phyloP scores from a whole-genome alignment of 2,329 filamentous ascomycete genomes.

The Tolypocladium ovalisporum region DNA sequence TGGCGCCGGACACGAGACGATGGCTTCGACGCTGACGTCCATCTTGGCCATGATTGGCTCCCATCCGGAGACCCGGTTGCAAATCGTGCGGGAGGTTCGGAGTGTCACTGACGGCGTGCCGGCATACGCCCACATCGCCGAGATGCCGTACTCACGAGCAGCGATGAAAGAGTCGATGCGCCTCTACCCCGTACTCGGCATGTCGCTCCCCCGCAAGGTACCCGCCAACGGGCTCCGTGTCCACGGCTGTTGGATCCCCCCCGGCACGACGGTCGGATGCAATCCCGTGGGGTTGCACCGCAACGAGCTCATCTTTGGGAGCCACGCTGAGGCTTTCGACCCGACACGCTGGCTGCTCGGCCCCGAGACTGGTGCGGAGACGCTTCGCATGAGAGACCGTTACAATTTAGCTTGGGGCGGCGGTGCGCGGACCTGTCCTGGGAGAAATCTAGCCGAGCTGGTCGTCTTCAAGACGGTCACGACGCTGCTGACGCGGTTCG shows the following conservation, averaged over 20 bases:
- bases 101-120: constrained; percentile 2
- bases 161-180: constrained; percentile 40
- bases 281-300: constrained; percentile 39
- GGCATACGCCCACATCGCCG: constrained; percentile 11
- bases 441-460: constrained; percentile 38
- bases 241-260: constrained; percentile 28
- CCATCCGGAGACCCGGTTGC: constrained; percentile 19
- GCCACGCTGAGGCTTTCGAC: constrained; percentile 28
- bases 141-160: constrained; percentile 27
- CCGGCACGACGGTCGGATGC: constrained; percentile 38
- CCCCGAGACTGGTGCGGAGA: constrained; percentile 10
- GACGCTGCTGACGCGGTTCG: constrained; percentile 31
- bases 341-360: constrained; percentile 40
- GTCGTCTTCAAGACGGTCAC: constrained; percentile 33
- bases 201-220: constrained; percentile 37
- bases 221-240: constrained; percentile 24
- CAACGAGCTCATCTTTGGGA: constrained; percentile 37
- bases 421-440: constrained; percentile 38
- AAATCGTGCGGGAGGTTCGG: constrained; percentile 22
- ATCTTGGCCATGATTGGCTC: constrained; percentile 35
- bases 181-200: constrained; percentile 38
- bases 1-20: constrained; percentile 43
- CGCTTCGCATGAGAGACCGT: constrained; percentile 31
- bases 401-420: constrained; percentile 41
- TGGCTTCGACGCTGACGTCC: constrained; percentile 40